These are phyloP conservation scores for Noccaea bulbosa DNA, from an alignment of 345 rosid species.

Conservation along the genomic window DNA sequence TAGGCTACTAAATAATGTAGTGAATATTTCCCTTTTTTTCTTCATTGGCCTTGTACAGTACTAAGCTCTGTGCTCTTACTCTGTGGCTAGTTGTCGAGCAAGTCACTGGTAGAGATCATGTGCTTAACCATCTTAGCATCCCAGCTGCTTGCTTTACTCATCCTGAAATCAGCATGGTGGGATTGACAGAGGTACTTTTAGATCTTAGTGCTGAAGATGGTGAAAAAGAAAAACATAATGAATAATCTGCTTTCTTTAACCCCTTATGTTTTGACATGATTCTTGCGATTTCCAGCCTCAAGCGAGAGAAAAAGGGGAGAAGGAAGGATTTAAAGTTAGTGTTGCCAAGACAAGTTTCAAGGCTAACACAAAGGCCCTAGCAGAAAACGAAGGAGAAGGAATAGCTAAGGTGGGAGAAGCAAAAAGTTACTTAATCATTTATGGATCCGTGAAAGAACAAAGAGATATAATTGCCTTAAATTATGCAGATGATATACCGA, in stretches of 20 bases:
- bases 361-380: slow-evolving; percentile 98
- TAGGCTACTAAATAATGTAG: not conserved
- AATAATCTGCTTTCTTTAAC: not conserved
- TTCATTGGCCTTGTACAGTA: not conserved
- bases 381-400: slow-evolving; percentile 99
- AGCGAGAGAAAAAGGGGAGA: slow-evolving; percentile 93
- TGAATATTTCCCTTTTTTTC: not conserved
- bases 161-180: slow-evolving; percentile 99
- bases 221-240: not conserved
- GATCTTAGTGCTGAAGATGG: slow-evolving; percentile 9
- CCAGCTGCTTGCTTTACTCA: slow-evolving; percentile 99
- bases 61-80: slow-evolving; percentile 30
- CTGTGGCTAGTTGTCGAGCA: slow-evolving; percentile 81
- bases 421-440: not conserved
- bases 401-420: slow-evolving; percentile 75
- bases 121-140: slow-evolving; percentile 89
- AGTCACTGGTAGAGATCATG: slow-evolving; percentile 89
- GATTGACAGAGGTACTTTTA: slow-evolving; percentile 80
- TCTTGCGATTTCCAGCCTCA: slow-evolving; percentile 65
- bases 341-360: slow-evolving; percentile 95
- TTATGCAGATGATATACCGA: slow-evolving; percentile 87
- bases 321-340: slow-evolving; percentile 90
- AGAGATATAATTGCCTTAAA: slow-evolving; percentile 25
- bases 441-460: slow-evolving; percentile 23
- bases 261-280: slow-evolving; percentile 1